Conservation (phyloP, 495 filamentous ascomycete species). For the Staphylotrichum tortipilum region DNA sequence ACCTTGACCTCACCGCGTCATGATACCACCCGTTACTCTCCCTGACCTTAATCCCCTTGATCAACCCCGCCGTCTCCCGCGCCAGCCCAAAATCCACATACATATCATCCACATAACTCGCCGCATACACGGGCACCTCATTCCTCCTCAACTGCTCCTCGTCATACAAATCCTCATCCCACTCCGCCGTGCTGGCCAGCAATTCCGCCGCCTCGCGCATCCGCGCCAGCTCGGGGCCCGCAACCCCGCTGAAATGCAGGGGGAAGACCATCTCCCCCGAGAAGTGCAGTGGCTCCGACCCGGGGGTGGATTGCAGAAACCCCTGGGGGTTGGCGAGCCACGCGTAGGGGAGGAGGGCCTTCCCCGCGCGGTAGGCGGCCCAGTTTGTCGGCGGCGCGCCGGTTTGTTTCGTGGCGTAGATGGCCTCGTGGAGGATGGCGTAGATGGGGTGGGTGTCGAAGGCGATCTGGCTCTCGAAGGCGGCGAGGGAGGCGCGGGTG, state of each 20-base stretch:
- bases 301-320: slow-evolving; percentile 18
- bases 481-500: slow-evolving; percentile 57
- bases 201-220: slow-evolving; percentile 58
- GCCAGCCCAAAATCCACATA: slow-evolving; percentile 76
- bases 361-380: slow-evolving; percentile 41
- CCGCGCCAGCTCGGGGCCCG: slow-evolving; percentile 48
- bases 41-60: slow-evolving; percentile 69
- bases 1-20: slow-evolving; percentile 62
- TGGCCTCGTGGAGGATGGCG: slow-evolving; percentile 73
- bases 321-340: slow-evolving; percentile 33
- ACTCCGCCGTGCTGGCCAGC: slow-evolving; percentile 56
- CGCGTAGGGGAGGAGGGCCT: slow-evolving; percentile 26
- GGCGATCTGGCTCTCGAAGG: slow-evolving; percentile 53
- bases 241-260: slow-evolving; percentile 68
- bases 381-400: slow-evolving; percentile 36
- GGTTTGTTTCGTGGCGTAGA: slow-evolving; percentile 55
- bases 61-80: slow-evolving; percentile 61
- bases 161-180: slow-evolving; percentile 67
- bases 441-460: slow-evolving; percentile 77
- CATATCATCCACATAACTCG: slow-evolving; percentile 86
- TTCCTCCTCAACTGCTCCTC: slow-evolving; percentile 63
- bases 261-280: slow-evolving; percentile 89
- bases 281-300: slow-evolving; percentile 57
- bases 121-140: slow-evolving; percentile 80
- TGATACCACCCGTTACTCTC: slow-evolving; percentile 85